These are phyloP conservation scores for Hirsutella minnesotensis DNA, from an alignment of 2,329 filamentous ascomycete species.

Conservation along the genomic window DNA sequence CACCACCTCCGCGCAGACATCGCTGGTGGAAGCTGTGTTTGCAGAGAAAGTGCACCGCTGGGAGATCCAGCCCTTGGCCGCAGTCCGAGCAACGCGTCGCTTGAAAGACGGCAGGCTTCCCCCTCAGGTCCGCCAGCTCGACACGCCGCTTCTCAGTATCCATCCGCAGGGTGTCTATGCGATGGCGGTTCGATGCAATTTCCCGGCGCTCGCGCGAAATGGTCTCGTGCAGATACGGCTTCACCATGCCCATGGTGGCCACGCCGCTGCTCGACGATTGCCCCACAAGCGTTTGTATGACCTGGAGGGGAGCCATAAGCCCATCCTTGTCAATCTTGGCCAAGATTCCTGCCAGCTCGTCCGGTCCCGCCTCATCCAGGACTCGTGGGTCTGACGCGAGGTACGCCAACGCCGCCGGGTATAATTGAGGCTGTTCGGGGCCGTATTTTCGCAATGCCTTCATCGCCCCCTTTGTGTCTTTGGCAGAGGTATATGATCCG, in stretches of 20 bases:
- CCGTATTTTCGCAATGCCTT: constrained; percentile 87
- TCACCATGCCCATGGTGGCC: constrained; percentile 95
- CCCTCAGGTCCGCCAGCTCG: constrained; percentile 66
- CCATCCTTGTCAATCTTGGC: constrained; percentile 80
- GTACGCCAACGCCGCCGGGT: constrained; percentile 84
- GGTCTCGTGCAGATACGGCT: constrained; percentile 78
- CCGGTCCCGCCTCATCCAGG: constrained; percentile 70
- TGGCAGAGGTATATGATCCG: constrained; percentile 84
- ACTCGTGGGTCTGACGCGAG: constrained; percentile 76
- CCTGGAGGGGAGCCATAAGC: constrained; percentile 90
- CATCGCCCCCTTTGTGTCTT: constrained; percentile 84
- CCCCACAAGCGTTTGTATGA: constrained; percentile 82
- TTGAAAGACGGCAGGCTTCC: constrained; percentile 81
- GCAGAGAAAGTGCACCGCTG: constrained; percentile 90
- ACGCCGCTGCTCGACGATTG: constrained; percentile 43
- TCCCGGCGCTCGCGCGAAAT: constrained; percentile 82
- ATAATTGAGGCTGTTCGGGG: constrained; percentile 78
- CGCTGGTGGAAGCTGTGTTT: constrained; percentile 94
- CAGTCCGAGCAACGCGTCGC: constrained; percentile 81
- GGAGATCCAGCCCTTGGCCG: constrained; percentile 65
- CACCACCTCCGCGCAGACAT: constrained; percentile 50
- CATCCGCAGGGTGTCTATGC: constrained; percentile 70
- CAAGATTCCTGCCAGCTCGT: constrained; percentile 71
- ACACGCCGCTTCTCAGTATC: constrained; percentile 71
- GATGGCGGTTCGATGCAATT: constrained; percentile 65